Percentiles rank a stretch among this genome's conserved stretches.
Conservation (phyloP, 176 grass and related monocot genomes). For the Otatea glauca region DNA sequence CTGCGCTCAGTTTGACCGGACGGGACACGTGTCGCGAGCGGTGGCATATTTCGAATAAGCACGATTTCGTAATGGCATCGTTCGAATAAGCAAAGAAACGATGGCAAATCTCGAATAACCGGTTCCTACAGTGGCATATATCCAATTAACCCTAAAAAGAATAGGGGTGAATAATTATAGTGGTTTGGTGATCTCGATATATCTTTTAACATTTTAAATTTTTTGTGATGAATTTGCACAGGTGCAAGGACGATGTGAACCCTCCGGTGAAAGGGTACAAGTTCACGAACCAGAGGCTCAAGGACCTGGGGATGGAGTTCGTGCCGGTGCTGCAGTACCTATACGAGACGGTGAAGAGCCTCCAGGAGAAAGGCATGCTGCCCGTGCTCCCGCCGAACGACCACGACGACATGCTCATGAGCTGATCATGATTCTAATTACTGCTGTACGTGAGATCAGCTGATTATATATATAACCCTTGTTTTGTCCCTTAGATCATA, state of each 20-base stretch:
- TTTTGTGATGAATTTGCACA: not conserved
- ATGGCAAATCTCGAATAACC: too few relatives aligned
- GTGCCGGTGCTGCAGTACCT: conserved; percentile 54
- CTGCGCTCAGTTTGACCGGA: too few relatives aligned
- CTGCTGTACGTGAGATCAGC: not conserved
- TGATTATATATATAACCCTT: not conserved
- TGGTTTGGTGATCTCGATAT: too few relatives aligned
- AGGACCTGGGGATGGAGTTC: conserved; percentile 72
- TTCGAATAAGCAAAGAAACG: too few relatives aligned
- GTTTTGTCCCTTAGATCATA: not conserved
- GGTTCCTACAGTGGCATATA: too few relatives aligned
- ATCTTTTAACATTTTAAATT: not conserved
- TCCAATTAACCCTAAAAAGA: too few relatives aligned
- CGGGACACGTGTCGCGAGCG: too few relatives aligned
- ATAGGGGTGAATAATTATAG: too few relatives aligned
- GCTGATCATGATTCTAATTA: not conserved
- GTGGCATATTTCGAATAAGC: too few relatives aligned
- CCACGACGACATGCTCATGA: not conserved
- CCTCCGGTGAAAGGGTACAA: conserved; percentile 62
- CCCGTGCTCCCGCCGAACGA: conserved; percentile 34
- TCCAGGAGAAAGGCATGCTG: conserved; percentile 61
- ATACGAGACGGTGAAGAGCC: conserved; percentile 53
- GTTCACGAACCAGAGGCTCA: conserved; percentile 75
- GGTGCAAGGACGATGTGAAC: conserved; percentile 71
- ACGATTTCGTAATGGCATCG: too few relatives aligned